Evolutionary conservation across 495 filamentous ascomycete species (phyloP), one percentile per base, ranked within the genome.

Genomic region (Neurospora sp.): DNA sequence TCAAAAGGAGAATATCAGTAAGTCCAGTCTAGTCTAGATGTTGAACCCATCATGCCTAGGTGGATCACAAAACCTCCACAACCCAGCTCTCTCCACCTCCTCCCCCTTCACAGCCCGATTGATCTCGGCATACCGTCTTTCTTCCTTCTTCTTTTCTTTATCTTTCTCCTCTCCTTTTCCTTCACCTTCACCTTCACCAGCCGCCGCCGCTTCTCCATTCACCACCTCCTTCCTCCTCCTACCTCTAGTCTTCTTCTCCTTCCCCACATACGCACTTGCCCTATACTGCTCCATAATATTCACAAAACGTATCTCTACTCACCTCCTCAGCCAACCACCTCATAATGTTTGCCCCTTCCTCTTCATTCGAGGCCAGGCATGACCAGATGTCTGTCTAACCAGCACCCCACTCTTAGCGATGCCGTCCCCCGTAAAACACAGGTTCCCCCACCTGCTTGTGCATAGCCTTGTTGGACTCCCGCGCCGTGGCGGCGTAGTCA

Each of bases 281-380:
- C 88, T 87, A 78, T 93, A 94, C 82, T 93, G 92, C 82, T 94
- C 91, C 91, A 91, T 91, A 73, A 91, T 87, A 77, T 91, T 86
- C 70, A 91, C 85, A 79, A 91, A 91, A 93, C 20, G 90, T 81
- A 79, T 94, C 91, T 76, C 75, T 84, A 31, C 89, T 91, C 1
- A 94, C 85, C 71, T 92, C 86, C 71, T 83, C 80, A 0, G 88
- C 91, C 40, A 94, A 82, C 87, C 90, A 94, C 70, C 78, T 81
- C 83, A 94, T 89, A 73, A 94, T 94, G 75, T 88, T 81, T 41
- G 82, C 76, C 5, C 90, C 89, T 77, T 94, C 91, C 27, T 87
- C 85, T 74, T 90, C 27, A 27, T 27, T 27, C 90, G 78, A 86
- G 86, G 0, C 91, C 90, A 0, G 91, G 92, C 91, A 94, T 94